A percentile compares a stretch with the other conserved stretches of the same genome.
Conservation (phyloP, 805 yeast genomes). For the Candida pini region DNA sequence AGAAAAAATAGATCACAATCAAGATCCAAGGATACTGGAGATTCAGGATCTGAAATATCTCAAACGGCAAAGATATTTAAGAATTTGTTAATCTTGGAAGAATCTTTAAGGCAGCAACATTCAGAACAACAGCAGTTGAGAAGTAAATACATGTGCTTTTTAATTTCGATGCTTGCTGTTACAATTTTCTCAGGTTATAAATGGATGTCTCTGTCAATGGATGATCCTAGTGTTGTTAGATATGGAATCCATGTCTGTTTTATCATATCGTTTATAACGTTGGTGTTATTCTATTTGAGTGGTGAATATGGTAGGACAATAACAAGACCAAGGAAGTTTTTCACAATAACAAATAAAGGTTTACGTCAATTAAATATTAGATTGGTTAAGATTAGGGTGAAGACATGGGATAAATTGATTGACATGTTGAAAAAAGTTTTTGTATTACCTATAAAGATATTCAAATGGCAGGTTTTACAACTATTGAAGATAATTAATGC, state of each 20-base stretch:
- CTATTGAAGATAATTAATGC: conserved; percentile 7
- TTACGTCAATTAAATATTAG: conserved; percentile 76
- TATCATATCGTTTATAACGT: conserved; percentile 58
- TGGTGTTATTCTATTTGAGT: conserved; percentile 72
- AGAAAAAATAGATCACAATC: conserved; percentile 13
- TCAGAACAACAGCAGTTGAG: conserved; percentile 64
- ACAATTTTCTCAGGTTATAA: conserved; percentile 32
- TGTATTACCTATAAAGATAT: conserved; percentile 9
- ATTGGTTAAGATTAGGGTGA: conserved; percentile 54
- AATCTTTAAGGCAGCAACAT: conserved; percentile 76
- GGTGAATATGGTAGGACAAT: conserved; percentile 89
- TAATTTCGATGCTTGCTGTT: conserved; percentile 36
- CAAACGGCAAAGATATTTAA: conserved; percentile 67
- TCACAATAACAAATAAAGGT: conserved; percentile 84
- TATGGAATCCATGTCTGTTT: conserved; percentile 49
- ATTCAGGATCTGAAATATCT: conserved; percentile 13
- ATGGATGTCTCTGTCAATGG: conserved; percentile 17
- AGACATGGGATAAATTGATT: conserved; percentile 29
- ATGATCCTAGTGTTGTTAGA: conserved; percentile 28
- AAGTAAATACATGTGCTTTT: conserved; percentile 53
- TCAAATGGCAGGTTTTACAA: conserved; percentile 8
- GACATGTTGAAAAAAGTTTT: conserved; percentile 13
- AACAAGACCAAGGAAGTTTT: conserved; percentile 71
- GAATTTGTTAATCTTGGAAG: conserved; percentile 79
- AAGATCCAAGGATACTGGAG: conserved; percentile 9